Conservation (phyloP, 129 eudicot genomes). For the Escallonia herrerae region DNA sequence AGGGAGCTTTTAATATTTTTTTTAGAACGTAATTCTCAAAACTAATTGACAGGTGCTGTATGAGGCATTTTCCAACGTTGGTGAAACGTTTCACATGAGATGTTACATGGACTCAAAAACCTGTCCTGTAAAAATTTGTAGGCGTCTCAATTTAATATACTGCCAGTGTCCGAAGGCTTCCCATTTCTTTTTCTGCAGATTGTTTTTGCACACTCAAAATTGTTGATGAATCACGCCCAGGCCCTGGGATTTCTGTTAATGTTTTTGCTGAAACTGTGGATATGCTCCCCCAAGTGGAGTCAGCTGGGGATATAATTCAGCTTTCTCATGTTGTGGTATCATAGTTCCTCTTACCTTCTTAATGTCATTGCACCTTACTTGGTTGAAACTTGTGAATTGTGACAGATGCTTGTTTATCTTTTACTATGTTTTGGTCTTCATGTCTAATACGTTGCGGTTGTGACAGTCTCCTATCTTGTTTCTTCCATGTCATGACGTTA, state of each 20-base stretch:
- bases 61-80: background rate
- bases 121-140: background rate
- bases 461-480: background rate
- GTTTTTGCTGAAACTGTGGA: slow-evolving; percentile 70
- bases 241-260: slow-evolving; percentile 48
- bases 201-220: slow-evolving; percentile 52
- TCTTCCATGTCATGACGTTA: background rate
- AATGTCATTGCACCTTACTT: background rate
- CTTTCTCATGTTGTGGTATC: slow-evolving; percentile 65
- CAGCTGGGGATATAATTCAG: slow-evolving; percentile 67
- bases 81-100: background rate
- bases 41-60: too few relatives aligned
- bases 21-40: too few relatives aligned
- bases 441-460: background rate
- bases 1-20: too few relatives aligned
- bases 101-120: background rate
- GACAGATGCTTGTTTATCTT: background rate
- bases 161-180: background rate
- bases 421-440: background rate
- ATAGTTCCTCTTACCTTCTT: background rate
- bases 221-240: slow-evolving; percentile 56
- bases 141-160: background rate
- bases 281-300: slow-evolving; percentile 60
- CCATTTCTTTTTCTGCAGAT: slow-evolving; percentile 40
- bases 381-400: too few relatives aligned